Evolutionary conservation across 1,284 basidiomycete species (phyloP).

Genomic region (Nidula niveotomentosa): DNA sequence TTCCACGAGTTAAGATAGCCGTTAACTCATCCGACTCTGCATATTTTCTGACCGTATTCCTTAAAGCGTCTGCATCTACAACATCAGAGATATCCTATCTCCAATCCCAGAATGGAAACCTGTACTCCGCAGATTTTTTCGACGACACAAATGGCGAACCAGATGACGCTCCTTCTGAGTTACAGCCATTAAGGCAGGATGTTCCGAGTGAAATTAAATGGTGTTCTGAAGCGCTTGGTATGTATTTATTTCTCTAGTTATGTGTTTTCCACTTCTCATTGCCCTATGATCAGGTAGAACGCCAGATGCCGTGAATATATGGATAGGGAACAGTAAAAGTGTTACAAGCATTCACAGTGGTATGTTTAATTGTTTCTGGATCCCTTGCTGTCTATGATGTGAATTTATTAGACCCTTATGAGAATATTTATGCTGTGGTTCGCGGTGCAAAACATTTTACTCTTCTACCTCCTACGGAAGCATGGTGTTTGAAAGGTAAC

Average conservation of each 20-base stretch:
- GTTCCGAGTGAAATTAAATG: slow-evolving; percentile 70
- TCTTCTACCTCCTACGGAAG: slow-evolving; percentile 83
- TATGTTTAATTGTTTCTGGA: slow-evolving; percentile 24
- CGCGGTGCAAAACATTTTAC: slow-evolving; percentile 85
- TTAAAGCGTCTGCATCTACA: background rate
- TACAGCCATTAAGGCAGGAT: slow-evolving; percentile 57
- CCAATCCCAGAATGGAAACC: slow-evolving; percentile 90
- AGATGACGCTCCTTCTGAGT: slow-evolving; percentile 46
- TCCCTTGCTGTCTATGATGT: background rate
- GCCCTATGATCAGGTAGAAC: slow-evolving; percentile 40
- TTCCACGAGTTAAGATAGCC: too few relatives aligned
- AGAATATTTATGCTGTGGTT: slow-evolving; percentile 89
- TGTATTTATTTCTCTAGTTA: slow-evolving; percentile 15
- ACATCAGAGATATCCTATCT: slow-evolving; percentile 65
- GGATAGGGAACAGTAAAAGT: slow-evolving; percentile 81
- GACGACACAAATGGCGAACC: slow-evolving; percentile 18
- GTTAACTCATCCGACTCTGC: background rate
- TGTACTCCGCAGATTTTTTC: slow-evolving; percentile 56
- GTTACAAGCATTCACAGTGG: slow-evolving; percentile 86
- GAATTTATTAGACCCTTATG: slow-evolving; percentile 72
- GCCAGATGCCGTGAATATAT: slow-evolving; percentile 90
- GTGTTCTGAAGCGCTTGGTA: slow-evolving; percentile 80
- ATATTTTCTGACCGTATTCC: slow-evolving; percentile 1
- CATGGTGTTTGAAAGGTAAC: slow-evolving; percentile 77
- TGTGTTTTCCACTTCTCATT: slow-evolving; percentile 2